Evolutionary conservation across 116 monocot species (phyloP).

Genomic region (Iris pallida): DNA sequence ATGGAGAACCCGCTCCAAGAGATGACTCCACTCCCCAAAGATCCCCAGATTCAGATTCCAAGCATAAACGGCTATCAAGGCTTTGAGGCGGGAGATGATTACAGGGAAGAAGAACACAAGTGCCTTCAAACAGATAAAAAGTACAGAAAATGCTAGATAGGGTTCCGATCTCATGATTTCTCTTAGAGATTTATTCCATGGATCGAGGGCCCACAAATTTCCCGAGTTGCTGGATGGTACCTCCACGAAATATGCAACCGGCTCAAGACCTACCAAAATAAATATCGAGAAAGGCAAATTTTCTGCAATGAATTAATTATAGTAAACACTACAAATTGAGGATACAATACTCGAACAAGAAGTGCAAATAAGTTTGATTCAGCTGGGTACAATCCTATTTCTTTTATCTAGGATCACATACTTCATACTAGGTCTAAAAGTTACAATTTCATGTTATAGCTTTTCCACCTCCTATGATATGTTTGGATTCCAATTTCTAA

Average conservation of each 20-base stretch:
- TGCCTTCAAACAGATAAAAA: constrained; percentile 28
- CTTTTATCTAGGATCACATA: no score
- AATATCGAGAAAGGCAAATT: no score
- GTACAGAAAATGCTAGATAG: constrained; percentile 19
- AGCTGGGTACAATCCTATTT: no score
- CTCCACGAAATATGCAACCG: constrained; percentile 21
- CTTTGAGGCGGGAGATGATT: constrained; percentile 9
- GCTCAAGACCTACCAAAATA: constrained; percentile 7
- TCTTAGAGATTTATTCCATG: constrained; percentile 8
- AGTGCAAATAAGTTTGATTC: no score
- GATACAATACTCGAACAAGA: no score
- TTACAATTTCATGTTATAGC: no score
- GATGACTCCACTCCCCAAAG: constrained; percentile 21
- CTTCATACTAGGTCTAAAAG: no score
- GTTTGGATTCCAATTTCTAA: no score
- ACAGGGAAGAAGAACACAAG: constrained; percentile 9
- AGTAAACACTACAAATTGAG: no score
- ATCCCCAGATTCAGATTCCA: constrained; percentile 15
- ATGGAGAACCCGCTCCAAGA: constrained; percentile 18
- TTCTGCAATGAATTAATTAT: no score
- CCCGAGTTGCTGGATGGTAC: constrained; percentile 2
- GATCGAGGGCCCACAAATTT: background rate
- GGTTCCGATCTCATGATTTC: constrained; percentile 25
- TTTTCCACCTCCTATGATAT: no score
- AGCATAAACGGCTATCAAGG: constrained; percentile 13